Evolutionary conservation across 768 basidiomycete genomes (phyloP), one percentile per base, ranked within the genome.

Genomic region (Krasilnikovozyma curviuscula): DNA sequence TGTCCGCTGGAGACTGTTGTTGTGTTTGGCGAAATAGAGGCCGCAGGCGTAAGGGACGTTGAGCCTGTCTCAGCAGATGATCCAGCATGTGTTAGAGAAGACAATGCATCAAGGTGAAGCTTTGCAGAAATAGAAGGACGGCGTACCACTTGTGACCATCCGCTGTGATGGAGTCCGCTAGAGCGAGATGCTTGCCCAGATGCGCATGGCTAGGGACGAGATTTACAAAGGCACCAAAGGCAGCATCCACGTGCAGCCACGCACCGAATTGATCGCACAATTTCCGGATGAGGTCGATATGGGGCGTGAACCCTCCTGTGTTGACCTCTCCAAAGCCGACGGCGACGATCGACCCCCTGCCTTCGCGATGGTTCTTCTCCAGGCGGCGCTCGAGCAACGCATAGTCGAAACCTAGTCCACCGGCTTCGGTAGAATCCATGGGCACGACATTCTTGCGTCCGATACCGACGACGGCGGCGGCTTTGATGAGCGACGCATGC

Each of bases 241-340:
- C 69, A 66, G 50, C 21, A 52, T 70, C 69, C 24, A 69, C 59
- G 55, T 70, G 69, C 3, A 71, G 51, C 68, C 69, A 70, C 0
- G 65, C 66, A 12, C 49, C 56, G 49, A 65, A 66, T 18, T 38
- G 25, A 50, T 63, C 63, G 43, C 66, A 68, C 14, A 70, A 55
- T 13, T 40, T 46, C 8, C 66, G 57, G 6, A 69, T 55, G 0
- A 52, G 45, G 8, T 48, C 57, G 24, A 68, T 53, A 18, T 63
- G 56, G 5, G 55, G 50, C 9, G 61, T 63, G 52, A 67, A 65
- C 2, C 60, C 67, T 12, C 68, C 63, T 65, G 69, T 69, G 52
- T 69, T 71, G 32, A 71, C 68, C 53, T 71, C 69, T 3, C 68
- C 69, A 14, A 67, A 59, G 1, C 61, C 60, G 18, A 61, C 59